Percentiles rank a stretch among this genome's conserved stretches.
phyloP scores from a whole-genome alignment of 148 eudicot species.

The Pharnaceum exiguum region DNA sequence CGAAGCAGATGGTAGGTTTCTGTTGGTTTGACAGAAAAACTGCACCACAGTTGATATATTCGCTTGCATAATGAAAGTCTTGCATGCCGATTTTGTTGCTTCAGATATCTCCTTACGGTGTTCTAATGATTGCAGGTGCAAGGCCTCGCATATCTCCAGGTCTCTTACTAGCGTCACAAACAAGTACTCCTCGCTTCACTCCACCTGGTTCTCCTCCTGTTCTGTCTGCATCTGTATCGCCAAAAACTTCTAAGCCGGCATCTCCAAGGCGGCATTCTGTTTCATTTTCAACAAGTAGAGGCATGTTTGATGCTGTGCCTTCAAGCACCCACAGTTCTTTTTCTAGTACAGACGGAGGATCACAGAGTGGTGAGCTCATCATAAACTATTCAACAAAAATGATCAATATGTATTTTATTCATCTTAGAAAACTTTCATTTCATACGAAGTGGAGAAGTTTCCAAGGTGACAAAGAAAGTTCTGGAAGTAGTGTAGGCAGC shows the following conservation, averaged over 20 bases:
- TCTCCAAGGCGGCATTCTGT: slow-evolving; percentile 87
- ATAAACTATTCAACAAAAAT: background rate
- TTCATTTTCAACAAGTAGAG: slow-evolving; percentile 64
- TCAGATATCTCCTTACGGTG: background rate
- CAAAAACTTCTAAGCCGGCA: slow-evolving; percentile 59
- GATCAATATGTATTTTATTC: background rate
- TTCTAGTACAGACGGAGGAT: slow-evolving; percentile 53
- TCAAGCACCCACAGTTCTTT: slow-evolving; percentile 56
- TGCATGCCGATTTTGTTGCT: background rate
- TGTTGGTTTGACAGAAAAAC: background rate
- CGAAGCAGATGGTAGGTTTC: slow-evolving; percentile 52
- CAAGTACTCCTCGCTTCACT: slow-evolving; percentile 77
- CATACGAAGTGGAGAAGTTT: background rate
- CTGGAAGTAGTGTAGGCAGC: no score
- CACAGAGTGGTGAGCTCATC: slow-evolving; percentile 38
- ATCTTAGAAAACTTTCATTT: background rate
- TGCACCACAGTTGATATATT: background rate
- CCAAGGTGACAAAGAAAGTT: background rate
- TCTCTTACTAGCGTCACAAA: slow-evolving; percentile 71
- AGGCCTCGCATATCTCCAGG: slow-evolving; percentile 75
- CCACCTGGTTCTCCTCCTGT: slow-evolving; percentile 89
- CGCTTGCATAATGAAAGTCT: background rate
- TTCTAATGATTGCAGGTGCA: slow-evolving; percentile 26
- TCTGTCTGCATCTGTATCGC: slow-evolving; percentile 67
- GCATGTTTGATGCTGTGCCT: slow-evolving; percentile 54